Evolutionary conservation across 2,329 filamentous ascomycete genomes (phyloP).

Genomic region (Colletotrichum sp.): DNA sequence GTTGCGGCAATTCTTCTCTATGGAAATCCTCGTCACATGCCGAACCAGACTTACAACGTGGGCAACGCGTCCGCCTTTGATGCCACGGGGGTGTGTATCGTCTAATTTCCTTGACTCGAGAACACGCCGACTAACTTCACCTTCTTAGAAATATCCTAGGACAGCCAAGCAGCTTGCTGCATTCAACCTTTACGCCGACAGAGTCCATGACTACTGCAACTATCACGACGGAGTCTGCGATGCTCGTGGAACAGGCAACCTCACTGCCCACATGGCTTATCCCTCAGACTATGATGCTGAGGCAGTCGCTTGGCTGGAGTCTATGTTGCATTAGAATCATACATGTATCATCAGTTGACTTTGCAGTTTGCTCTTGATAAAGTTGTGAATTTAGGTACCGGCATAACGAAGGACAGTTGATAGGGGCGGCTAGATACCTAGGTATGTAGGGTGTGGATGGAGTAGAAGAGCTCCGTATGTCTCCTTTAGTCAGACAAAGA

Average conservation of each 20-base stretch:
- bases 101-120: background rate
- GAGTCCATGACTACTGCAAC: background rate
- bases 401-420: background rate
- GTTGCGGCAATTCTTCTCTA: background rate
- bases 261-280: background rate
- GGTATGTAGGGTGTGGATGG: background rate
- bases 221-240: background rate
- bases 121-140: background rate
- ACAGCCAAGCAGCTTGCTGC: background rate
- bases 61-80: background rate
- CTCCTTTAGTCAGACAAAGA: background rate
- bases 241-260: background rate
- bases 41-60: background rate
- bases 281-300: background rate
- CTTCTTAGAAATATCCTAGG: background rate
- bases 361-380: background rate
- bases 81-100: background rate
- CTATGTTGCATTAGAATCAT: background rate
- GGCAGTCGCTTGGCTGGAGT: background rate
- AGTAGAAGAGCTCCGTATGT: background rate
- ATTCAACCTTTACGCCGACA: background rate
- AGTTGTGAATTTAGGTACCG: background rate
- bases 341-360: background rate
- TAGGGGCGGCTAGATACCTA: background rate
- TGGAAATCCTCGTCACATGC: background rate